Conservation (phyloP, 2,329 filamentous ascomycete species). For the Neonectria neomacrospora region DNA sequence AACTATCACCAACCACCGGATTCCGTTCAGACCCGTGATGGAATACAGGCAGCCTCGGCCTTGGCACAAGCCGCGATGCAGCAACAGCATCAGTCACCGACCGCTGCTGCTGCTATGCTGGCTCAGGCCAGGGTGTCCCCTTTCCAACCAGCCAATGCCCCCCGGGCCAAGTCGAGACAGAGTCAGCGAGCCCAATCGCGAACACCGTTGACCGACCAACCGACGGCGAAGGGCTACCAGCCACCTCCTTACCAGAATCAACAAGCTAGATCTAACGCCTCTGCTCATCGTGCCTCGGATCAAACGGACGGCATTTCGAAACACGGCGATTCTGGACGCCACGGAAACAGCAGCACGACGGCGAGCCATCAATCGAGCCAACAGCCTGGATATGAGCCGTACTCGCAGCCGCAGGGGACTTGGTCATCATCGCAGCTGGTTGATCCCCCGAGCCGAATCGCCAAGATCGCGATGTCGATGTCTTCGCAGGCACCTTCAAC, state of each 20-base stretch:
- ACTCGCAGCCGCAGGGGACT: slow-evolving; percentile 43
- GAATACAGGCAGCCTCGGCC: slow-evolving; percentile 17
- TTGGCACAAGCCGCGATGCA: slow-evolving; percentile 36
- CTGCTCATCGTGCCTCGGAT: slow-evolving; percentile 24
- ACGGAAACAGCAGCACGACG: slow-evolving; percentile 20
- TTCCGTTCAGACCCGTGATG: slow-evolving; percentile 21
- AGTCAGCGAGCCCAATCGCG: slow-evolving; percentile 48
- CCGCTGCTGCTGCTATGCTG: slow-evolving; percentile 45
- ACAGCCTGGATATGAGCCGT: slow-evolving; percentile 48
- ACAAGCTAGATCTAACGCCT: slow-evolving; percentile 23
- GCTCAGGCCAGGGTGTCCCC: slow-evolving; percentile 47
- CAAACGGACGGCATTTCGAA: slow-evolving; percentile 25
- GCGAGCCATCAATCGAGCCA: slow-evolving; percentile 25
- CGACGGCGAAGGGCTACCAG: slow-evolving; percentile 28
- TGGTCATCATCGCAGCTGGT: slow-evolving; percentile 6
- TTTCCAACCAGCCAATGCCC: slow-evolving; percentile 41
- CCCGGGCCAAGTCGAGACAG: slow-evolving; percentile 49
- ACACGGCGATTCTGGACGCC: slow-evolving; percentile 39
- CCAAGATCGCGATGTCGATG: slow-evolving; percentile 37
- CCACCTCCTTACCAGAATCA: slow-evolving; percentile 28
- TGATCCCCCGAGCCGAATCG: slow-evolving; percentile 43
- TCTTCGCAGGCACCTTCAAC: slow-evolving; percentile 31
- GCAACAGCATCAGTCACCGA: slow-evolving; percentile 46
- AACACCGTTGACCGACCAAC: slow-evolving; percentile 43
- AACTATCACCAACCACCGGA: slow-evolving; percentile 26